These are phyloP conservation scores for Aleurites moluccanus DNA, from an alignment of 441 rosid species.

Conservation along the genomic window DNA sequence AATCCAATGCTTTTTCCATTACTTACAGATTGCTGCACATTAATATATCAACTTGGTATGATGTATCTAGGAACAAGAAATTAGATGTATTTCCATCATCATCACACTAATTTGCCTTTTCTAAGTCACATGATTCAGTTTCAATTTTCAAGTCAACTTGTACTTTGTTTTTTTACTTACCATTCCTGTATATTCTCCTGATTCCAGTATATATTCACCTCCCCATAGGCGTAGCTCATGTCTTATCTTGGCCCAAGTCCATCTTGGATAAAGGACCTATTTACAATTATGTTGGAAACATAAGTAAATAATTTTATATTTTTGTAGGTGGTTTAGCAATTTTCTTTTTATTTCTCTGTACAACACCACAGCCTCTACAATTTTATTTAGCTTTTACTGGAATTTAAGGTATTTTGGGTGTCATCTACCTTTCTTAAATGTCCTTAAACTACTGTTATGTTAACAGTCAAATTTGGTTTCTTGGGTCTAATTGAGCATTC, in stretches of 20 bases:
- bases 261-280: not conserved
- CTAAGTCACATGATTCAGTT: not conserved
- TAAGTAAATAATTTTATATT: not conserved
- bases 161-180: not conserved
- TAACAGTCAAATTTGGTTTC: not conserved
- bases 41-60: not conserved
- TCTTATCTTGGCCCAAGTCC: slow-evolving; percentile 1
- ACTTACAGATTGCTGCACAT: not conserved
- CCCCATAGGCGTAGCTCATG: not conserved
- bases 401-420: not conserved
- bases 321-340: not conserved
- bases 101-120: not conserved
- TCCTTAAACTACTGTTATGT: not conserved
- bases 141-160: not conserved
- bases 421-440: not conserved
- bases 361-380: not conserved
- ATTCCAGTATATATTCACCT: not conserved
- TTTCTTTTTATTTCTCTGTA: not conserved
- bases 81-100: not conserved
- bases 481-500: not conserved
- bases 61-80: not conserved
- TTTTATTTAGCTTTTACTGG: not conserved
- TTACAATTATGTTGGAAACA: slow-evolving; percentile 1
- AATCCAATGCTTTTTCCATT: not conserved
- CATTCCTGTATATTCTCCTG: not conserved